Base-by-base conservation (phyloP, 352 stramenopile genomes). In the Globisporangium parvum region DNA sequence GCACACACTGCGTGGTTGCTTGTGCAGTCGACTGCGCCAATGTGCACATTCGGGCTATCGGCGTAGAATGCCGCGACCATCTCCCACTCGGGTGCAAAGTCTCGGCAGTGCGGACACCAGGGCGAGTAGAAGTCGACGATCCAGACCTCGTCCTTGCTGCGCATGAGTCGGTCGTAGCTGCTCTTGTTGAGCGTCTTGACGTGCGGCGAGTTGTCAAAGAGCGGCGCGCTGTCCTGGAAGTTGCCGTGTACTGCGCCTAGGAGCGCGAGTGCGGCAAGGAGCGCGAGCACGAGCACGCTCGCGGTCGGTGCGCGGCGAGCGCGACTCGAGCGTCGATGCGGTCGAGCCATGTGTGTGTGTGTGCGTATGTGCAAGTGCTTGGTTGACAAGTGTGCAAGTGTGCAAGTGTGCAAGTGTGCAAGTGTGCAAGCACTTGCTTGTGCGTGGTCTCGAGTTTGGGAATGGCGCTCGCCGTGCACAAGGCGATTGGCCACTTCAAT, bases 101-200 rank as follows among this genome's bases (percentile, higher is more conserved):
- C 53, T 51, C 75, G 74, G 59, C 82, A 94, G 59, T 94, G 81
- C 20, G 77, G 77, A 57, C 84, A 94, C 84, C 81, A 92, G 10
- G 84, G 80, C 37, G 84, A 72, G 64, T 94, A 94, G 60, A 90
- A 94, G 57, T 94, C 81, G 31, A 94, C 69, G 44, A 92, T 49
- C 81, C 81, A 92, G 24, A 89, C 75, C 1, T 67, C 69, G 58
- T 76, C 55, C 6, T 71, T 75, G 46, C 67, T 64, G 47, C 76
- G 71, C 55, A 76, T 53, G 59, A 83, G 71, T 5, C 54, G 52
- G 14, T 66, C 61, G 55, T 77, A 88, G 52, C 47, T 74, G 49
- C 63, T 52, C 15, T 62, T 24, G 37, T 57, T 65, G 6, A 88
- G 65, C 41, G 59, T 62, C 28, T 63, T 64, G 37, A 92, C 68